phyloP scores from a whole-genome alignment of 768 basidiomycete species.

The Pulveroboletus sp. region DNA sequence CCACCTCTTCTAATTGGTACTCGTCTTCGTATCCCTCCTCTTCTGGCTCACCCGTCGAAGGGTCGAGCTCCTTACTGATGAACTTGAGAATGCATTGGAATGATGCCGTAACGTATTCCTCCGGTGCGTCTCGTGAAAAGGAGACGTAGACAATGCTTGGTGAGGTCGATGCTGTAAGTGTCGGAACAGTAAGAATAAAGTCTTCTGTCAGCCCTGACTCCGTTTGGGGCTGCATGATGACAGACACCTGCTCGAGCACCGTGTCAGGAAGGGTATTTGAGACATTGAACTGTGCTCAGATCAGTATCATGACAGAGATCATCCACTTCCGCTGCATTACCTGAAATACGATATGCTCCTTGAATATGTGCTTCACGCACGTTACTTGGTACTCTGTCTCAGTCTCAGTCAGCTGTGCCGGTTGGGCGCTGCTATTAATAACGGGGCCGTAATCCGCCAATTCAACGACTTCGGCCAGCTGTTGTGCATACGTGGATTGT shows the following conservation, averaged over 20 bases:
- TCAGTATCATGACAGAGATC: conserved; percentile 4
- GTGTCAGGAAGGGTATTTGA: conserved; percentile 96
- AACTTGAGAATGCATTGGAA: conserved; percentile 93
- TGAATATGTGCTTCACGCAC: conserved; percentile 95
- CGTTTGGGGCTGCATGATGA: conserved; percentile 82
- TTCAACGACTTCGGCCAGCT: conserved; percentile 83
- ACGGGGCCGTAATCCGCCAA: conserved; percentile 81
- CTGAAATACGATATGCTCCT: conserved; percentile 95
- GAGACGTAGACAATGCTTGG: conserved; percentile 91
- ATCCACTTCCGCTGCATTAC: conserved; percentile 37
- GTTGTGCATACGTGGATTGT: conserved; percentile 81
- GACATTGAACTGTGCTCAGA: conserved; percentile 75
- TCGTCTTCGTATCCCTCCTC: conserved; percentile 99
- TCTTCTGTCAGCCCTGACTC: conserved; percentile 82
- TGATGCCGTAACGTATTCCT: conserved; percentile 72
- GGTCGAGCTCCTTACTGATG: conserved; percentile 95
- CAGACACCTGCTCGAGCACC: conserved; percentile 88
- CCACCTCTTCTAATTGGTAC: conserved; percentile 95
- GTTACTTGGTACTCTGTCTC: conserved; percentile 98
- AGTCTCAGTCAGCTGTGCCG: conserved; percentile 84
- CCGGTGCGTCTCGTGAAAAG: conserved; percentile 78
- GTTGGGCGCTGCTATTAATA: conserved; percentile 78
- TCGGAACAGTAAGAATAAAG: conserved; percentile 83
- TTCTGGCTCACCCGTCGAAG: conserved; percentile 90
- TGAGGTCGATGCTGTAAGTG: conserved; percentile 62